Evolutionary conservation across 495 filamentous ascomycete species (phyloP), one percentile per base, ranked within the genome.

Genomic region (Saxispiralis lemnorum): DNA sequence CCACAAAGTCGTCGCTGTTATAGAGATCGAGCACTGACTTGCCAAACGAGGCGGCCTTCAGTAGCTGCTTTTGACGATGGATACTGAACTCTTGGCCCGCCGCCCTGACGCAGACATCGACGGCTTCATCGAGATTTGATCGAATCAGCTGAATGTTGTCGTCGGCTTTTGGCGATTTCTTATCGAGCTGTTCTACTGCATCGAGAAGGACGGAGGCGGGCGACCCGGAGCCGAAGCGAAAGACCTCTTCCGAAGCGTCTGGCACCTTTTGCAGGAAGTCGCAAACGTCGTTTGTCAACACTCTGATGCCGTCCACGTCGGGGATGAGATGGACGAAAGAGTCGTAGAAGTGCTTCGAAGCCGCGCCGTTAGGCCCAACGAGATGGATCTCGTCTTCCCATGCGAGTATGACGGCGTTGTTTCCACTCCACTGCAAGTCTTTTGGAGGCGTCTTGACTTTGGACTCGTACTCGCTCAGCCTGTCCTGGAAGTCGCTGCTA

Each of bases 321-420:
- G 86, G 75, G 24, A 95, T 64, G 7, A 97, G 67, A 64, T 97
- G 89, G 14, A 96, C 78, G 46, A 82, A 78, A 28, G 76, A 79
- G 57, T 96, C 85, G 54, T 96, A 96, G 46, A 81, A 92, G 55
- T 38, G 63, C 69, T 74, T 76, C 30, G 85, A 71, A 33, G 82
- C 71, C 10, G 78, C 73, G 32, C 82, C 84, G 38, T 76, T 79
- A 0, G 84, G 85, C 1, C 86, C 87, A 43, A 96, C 79, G 35
- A 97, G 69, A 56, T 95, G 89, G n/a, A 96, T 78, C 53, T 97
- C 89, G 61, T 97, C 89, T 52, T 94, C 89, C 89, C 89, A 97
- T 12, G 84, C 85, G 46, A 96, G 73, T 36, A 93, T 76, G 7
- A 95, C 84, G 6, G 85, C 82, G 61, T 95, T 84, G 46, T 94